phyloP scores from a whole-genome alignment of 2,329 filamentous ascomycete species.

The Ophiobolus disseminans region DNA sequence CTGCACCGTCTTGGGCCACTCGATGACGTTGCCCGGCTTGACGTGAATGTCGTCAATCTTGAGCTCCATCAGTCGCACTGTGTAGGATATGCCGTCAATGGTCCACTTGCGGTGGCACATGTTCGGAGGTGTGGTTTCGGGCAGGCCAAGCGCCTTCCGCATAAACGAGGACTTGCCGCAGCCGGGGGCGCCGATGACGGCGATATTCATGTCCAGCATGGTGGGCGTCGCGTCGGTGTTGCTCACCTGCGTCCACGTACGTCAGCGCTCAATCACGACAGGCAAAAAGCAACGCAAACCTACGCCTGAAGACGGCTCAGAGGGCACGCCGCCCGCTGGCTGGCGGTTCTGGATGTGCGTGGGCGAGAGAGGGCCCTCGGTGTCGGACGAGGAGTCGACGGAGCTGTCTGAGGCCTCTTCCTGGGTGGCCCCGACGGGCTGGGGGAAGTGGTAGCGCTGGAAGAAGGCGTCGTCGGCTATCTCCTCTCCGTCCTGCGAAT shows the following conservation, averaged over 20 bases:
- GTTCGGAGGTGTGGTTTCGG: conserved; percentile 51
- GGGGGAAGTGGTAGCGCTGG: conserved; percentile 50
- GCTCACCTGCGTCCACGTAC: conserved; percentile 27
- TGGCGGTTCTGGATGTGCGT: conserved; percentile 39
- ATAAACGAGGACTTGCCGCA: conserved; percentile 68
- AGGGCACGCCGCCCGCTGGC: conserved; percentile 23
- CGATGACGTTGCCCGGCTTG: conserved; percentile 58
- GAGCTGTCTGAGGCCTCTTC: conserved; percentile 34
- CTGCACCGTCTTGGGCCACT: conserved; percentile 64
- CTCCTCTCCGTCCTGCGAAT: conserved; percentile 61
- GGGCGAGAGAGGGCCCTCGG: conserved; percentile 49
- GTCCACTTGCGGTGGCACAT: conserved; percentile 62
- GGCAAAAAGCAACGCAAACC: conserved; percentile 20
- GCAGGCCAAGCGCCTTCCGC: conserved; percentile 63
- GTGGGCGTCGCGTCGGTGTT: conserved; percentile 38
- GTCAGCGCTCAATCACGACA: conserved; percentile 23
- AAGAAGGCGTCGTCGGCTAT: conserved; percentile 51
- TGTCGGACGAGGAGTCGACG: conserved; percentile 44
- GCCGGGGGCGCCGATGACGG: conserved; percentile 61
- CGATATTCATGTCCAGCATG: conserved; percentile 64
- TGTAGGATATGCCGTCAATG: conserved; percentile 62
- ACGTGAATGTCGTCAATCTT: conserved; percentile 60
- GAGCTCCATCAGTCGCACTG: conserved; percentile 66
- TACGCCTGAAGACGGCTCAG: conserved; percentile 34
- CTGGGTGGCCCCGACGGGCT: conserved; percentile 23